phyloP scores from a whole-genome alignment of 2,329 filamentous ascomycete genomes.

The Alternaria burnsii region DNA sequence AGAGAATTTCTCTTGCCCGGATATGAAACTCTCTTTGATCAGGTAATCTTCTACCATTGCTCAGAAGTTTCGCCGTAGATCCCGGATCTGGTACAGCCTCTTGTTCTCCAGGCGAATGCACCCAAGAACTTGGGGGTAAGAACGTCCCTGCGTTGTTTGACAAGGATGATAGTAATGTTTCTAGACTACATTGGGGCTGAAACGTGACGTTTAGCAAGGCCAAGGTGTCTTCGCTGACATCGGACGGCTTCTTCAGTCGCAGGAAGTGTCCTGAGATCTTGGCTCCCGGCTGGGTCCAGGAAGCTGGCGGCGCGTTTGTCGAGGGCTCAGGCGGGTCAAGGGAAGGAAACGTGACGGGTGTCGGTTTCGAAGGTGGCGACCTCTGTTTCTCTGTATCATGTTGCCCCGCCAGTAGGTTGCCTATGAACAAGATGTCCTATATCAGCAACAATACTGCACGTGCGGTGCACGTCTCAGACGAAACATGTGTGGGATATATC shows the following conservation, averaged over 20 bases:
- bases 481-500: slow-evolving; percentile 39
- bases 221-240: slow-evolving; percentile 52
- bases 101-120: slow-evolving; percentile 38
- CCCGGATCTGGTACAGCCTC: slow-evolving; percentile 35
- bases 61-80: slow-evolving; percentile 47
- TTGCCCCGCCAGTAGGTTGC: slow-evolving; percentile 49
- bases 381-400: slow-evolving; percentile 53
- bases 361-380: slow-evolving; percentile 59
- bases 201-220: slow-evolving; percentile 55
- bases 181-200: slow-evolving; percentile 47
- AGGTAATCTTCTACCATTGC: slow-evolving; percentile 60
- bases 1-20: slow-evolving; percentile 60
- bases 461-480: slow-evolving; percentile 32
- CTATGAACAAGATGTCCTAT: slow-evolving; percentile 34
- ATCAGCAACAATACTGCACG: slow-evolving; percentile 42
- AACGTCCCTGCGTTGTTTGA: slow-evolving; percentile 48
- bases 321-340: slow-evolving; percentile 52
- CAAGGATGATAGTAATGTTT: slow-evolving; percentile 49
- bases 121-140: slow-evolving; percentile 52
- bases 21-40: slow-evolving; percentile 59
- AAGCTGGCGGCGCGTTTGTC: slow-evolving; percentile 28
- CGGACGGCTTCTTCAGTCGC: slow-evolving; percentile 52
- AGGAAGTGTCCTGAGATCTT: slow-evolving; percentile 57
- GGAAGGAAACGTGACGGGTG: slow-evolving; percentile 61
- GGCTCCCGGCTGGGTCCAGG: slow-evolving; percentile 50